phyloP scores from a whole-genome alignment of 23 red algal species.

The Gracilaria vermiculophylla region DNA sequence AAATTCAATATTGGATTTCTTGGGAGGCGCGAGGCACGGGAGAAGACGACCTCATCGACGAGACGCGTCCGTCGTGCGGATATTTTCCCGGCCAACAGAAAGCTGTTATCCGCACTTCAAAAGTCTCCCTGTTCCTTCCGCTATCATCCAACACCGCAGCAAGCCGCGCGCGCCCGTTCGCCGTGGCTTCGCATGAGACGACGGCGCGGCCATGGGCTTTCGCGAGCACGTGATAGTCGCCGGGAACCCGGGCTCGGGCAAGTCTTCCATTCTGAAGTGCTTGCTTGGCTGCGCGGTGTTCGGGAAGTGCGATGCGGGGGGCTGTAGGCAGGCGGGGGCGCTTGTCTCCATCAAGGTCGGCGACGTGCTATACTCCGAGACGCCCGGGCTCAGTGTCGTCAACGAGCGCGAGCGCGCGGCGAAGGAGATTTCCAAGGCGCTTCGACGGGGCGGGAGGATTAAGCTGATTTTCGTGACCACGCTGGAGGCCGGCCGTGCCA shows the following conservation, averaged over 20 bases:
- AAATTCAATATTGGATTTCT: too few species aligned
- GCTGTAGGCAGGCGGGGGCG: not conserved
- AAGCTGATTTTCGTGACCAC: slow-evolving; percentile 13
- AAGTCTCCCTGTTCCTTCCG: too few species aligned
- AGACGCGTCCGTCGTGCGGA: too few species aligned
- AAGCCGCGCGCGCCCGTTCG: too few species aligned
- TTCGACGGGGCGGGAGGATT: not conserved
- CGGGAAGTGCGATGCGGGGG: not conserved
- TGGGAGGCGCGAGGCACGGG: too few species aligned
- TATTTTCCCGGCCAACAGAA: too few species aligned
- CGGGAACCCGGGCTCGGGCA: slow-evolving; percentile 19
- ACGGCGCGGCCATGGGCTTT: not conserved
- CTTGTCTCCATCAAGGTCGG: not conserved
- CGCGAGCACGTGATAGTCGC: slow-evolving; percentile 16
- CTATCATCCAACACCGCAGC: too few species aligned
- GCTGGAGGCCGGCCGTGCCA: not conserved
- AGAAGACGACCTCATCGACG: too few species aligned
- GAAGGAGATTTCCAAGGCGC: not conserved
- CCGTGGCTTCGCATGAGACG: too few species aligned
- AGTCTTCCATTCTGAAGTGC: slow-evolving; percentile 11
- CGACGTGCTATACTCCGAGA: not conserved
- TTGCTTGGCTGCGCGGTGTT: not conserved
- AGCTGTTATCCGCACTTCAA: too few species aligned
- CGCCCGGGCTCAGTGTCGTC: slow-evolving; percentile 3
- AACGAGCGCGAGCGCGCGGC: not conserved